phyloP scores from a whole-genome alignment of 2,329 filamentous ascomycete genomes.

The Cladobotryum protrusum region DNA sequence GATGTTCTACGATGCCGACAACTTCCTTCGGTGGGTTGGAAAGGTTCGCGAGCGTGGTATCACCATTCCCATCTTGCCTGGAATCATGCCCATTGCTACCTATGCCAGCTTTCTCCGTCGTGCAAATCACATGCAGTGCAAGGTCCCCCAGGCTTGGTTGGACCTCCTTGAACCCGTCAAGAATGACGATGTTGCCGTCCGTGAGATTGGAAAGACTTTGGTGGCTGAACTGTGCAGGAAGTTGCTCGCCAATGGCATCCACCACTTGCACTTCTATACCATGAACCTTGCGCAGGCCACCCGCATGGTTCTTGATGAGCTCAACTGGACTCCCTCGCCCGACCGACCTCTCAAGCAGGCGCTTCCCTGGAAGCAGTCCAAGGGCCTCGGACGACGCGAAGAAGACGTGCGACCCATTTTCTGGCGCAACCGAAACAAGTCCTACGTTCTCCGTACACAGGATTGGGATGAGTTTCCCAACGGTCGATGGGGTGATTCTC shows the following conservation, averaged over 20 bases:
- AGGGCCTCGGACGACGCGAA: constrained; percentile 78
- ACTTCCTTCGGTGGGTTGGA: constrained; percentile 84
- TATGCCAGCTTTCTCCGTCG: constrained; percentile 88
- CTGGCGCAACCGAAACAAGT: constrained; percentile 96
- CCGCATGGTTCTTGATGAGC: constrained; percentile 86
- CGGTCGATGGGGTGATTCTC: constrained; percentile 94
- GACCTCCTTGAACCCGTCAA: constrained; percentile 83
- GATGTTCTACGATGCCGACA: constrained; percentile 99
- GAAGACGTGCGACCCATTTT: constrained; percentile 98
- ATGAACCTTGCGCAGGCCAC: constrained; percentile 98
- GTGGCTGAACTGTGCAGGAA: constrained; percentile 87
- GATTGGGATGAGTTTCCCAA: constrained; percentile 99
- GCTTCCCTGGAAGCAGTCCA: constrained; percentile 94
- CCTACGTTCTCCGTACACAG: constrained; percentile 89
- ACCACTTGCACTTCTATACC: constrained; percentile 95
- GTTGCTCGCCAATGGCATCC: constrained; percentile 74
- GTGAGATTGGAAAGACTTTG: constrained; percentile 80
- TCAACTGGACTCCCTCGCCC: constrained; percentile 71
- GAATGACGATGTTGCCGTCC: constrained; percentile 89
- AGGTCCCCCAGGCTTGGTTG: constrained; percentile 75
- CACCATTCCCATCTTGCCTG: constrained; percentile 73
- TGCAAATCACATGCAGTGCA: constrained; percentile 85
- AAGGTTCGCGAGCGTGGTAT: constrained; percentile 84
- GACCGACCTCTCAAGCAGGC: constrained; percentile 77
- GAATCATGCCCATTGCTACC: constrained; percentile 86